Percentiles rank a stretch among this genome's conserved stretches.
Conservation (phyloP, 2,329 filamentous ascomycete genomes). For the Pseudohalonectria lignicola region DNA sequence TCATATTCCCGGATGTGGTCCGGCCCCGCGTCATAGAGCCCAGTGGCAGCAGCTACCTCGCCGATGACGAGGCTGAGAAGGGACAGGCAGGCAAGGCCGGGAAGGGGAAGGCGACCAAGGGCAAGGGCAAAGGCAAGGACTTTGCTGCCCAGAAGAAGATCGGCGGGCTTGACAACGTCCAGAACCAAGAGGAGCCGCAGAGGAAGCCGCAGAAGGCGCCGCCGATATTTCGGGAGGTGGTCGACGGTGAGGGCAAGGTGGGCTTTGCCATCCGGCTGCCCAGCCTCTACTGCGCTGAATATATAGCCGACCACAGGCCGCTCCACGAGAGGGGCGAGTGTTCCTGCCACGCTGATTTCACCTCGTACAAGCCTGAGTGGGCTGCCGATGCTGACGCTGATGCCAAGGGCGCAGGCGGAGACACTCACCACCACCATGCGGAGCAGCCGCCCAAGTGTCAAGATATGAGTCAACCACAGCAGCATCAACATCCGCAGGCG, state of each 20-base stretch:
- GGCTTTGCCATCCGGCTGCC: conserved; percentile 18
- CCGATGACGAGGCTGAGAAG: too few relatives aligned
- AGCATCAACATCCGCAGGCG: too few relatives aligned
- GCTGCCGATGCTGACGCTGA: not conserved
- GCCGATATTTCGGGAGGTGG: conserved; percentile 8
- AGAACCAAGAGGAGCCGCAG: too few relatives aligned
- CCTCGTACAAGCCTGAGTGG: conserved; percentile 12
- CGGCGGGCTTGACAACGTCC: not conserved
- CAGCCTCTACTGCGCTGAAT: conserved; percentile 28
- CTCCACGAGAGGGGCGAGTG: conserved; percentile 23
- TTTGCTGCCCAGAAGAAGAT: not conserved
- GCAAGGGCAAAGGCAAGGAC: not conserved
- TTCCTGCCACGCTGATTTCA: conserved; percentile 20
- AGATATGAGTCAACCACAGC: too few relatives aligned
- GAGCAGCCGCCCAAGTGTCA: not conserved
- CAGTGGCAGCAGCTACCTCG: conserved; percentile 3
- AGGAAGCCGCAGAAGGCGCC: conserved; percentile 3
- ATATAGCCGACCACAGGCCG: conserved; percentile 24
- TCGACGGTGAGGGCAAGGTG: conserved; percentile 5
- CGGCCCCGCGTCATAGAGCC: conserved; percentile 22
- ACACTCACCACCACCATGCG: not conserved
- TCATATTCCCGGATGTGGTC: conserved; percentile 23
- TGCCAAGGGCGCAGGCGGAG: not conserved
- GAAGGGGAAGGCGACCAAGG: too few relatives aligned
- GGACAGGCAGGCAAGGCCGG: not conserved